Base-by-base conservation (phyloP, 176 grass and related monocot species). In the Coix lacrymajobi region DNA sequence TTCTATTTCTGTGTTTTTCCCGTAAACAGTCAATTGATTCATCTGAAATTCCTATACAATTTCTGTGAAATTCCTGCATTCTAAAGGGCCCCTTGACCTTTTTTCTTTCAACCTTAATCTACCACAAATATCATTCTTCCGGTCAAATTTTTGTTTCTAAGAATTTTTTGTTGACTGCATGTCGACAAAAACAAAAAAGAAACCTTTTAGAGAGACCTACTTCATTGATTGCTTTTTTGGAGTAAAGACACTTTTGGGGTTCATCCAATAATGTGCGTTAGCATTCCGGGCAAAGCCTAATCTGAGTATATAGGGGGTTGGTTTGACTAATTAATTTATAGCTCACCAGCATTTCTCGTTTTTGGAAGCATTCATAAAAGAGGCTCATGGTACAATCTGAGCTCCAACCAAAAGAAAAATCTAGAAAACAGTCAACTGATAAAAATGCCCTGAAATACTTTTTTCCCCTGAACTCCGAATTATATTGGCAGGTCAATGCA, bases 161-260 rank as follows among this genome's bases (percentile, higher is more conserved):
- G 26, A 16, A 62, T 58, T 58, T 4, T 71, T 70, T 75, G 30
- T 71, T 71, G 37, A 51, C 75, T 85, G 62, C 30, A 49, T 71
- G 30, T 38, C 2, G 2, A 22, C 71, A 62, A 17, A 39, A 10
- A 30, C 2, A 8, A 19, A 16, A 29, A 9, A 26, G 44, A 3
- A 8, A 41, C 8, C 33, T 78, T 61, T 78, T 22, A 0, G 6
- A 3, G 19, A 24, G 29, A 85, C 43, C 43, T 46, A 45, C 2
- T 45, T 41, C 7, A 79, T 37, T 20, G 62, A 38, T 49, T 79
- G 22, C 26, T 39, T 48, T 54, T 56, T n/a, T n/a, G 8, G 34
- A 61, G 61, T 9, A 37, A 62, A 58, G 10, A 3, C 12, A 16
- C 31, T 20, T 15, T 22, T 20, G 17, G 11, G 14, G 46, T 14